phyloP scores from a whole-genome alignment of 73 alveolate genomes.

The Stentor coeruleus region DNA sequence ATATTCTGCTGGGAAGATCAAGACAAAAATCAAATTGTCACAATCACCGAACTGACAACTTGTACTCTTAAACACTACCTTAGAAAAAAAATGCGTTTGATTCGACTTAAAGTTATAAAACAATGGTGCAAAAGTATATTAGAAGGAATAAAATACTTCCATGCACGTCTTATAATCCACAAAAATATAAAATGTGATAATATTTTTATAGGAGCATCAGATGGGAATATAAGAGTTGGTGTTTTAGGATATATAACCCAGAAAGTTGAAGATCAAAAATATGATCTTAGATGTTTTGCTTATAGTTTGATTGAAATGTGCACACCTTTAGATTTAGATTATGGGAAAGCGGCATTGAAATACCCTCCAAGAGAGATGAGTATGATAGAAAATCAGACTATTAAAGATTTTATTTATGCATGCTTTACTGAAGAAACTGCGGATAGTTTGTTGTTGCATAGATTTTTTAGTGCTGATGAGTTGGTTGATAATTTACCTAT shows the following conservation, averaged over 20 bases:
- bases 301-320: not conserved
- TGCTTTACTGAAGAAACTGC: not conserved
- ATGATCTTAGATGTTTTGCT: not conserved
- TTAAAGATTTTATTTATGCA: not conserved
- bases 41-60: not conserved
- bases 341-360: not conserved
- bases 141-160: not conserved
- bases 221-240: not conserved
- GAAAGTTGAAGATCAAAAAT: not conserved
- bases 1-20: not conserved
- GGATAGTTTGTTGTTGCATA: not conserved
- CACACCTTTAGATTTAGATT: not conserved
- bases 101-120: not conserved
- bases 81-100: not conserved
- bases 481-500: not conserved
- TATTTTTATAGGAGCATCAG: not conserved
- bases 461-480: not conserved
- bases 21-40: too few species aligned
- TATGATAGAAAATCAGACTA: too few species aligned
- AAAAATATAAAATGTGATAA: not conserved
- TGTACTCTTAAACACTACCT: not conserved
- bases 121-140: not conserved
- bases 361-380: not conserved
- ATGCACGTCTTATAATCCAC: not conserved
- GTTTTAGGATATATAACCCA: not conserved